Percentiles rank a stretch among this genome's conserved stretches.
Conservation (phyloP, 1,284 basidiomycete species). For the Ganoderma resinaceum region DNA sequence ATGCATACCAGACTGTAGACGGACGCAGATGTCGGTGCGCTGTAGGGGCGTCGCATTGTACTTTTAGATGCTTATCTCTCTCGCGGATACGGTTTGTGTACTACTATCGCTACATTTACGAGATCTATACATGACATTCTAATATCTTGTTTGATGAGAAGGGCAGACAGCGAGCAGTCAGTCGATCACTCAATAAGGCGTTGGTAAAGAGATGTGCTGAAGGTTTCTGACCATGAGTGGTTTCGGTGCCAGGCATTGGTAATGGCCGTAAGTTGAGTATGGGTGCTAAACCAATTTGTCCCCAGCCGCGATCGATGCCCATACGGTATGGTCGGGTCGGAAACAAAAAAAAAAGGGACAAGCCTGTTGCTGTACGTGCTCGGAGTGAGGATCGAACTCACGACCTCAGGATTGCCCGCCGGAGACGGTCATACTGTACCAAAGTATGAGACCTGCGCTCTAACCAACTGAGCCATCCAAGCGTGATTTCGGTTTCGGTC, state of each 20-base stretch:
- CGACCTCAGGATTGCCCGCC: conserved; percentile 30
- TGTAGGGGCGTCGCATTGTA: conserved; percentile 7
- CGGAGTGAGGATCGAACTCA: conserved; percentile 33
- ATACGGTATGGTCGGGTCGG: no score
- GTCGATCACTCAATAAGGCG: not conserved
- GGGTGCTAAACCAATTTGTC: no score
- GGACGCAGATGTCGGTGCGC: not conserved
- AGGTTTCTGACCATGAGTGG: no score
- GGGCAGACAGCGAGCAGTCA: no score
- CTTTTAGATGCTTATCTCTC: conserved; percentile 7
- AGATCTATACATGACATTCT: conserved; percentile 10
- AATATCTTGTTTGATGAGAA: not conserved
- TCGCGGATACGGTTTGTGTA: not conserved
- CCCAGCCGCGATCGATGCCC: no score
- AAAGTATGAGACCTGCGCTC: conserved; percentile 30
- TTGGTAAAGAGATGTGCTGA: not conserved
- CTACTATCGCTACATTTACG: conserved; percentile 10
- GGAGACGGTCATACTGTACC: conserved; percentile 23
- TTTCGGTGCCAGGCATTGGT: no score
- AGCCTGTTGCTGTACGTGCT: conserved; percentile 10
- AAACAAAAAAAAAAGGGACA: not conserved
- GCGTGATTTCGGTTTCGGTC: conserved; percentile 1
- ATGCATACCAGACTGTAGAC: not conserved
- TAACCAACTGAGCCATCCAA: conserved; percentile 34
- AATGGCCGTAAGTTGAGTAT: no score